These are phyloP conservation scores for Sporothrix sp. DNA, from an alignment of 2,329 filamentous ascomycete genomes.

Conservation along the genomic window DNA sequence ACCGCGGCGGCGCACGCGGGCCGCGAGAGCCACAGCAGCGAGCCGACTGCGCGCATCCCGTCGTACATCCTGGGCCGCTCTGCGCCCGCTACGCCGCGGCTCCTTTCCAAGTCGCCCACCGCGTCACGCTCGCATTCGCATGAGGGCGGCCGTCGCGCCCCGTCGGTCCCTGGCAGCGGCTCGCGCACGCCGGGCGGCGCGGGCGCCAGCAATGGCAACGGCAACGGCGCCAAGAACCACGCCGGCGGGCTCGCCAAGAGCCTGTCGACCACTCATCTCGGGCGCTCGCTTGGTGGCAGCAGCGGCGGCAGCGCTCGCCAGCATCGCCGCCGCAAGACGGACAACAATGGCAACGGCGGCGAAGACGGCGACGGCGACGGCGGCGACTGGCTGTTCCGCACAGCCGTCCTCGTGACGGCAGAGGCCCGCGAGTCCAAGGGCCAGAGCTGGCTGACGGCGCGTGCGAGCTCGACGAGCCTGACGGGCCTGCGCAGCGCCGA, in stretches of 20 bases:
- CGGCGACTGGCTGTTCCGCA: slow-evolving; percentile 54
- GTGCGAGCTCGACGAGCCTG: slow-evolving; percentile 55
- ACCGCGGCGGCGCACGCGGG: slow-evolving; percentile 34
- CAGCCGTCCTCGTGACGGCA: slow-evolving; percentile 51
- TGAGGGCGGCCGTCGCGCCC: slow-evolving; percentile 20
- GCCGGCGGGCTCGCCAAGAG: slow-evolving; percentile 41
- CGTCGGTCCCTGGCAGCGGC: background rate
- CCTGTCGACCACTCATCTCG: slow-evolving; percentile 52
- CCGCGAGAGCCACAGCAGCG: slow-evolving; percentile 22
- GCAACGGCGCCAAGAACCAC: background rate
- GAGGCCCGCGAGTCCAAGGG: slow-evolving; percentile 59
- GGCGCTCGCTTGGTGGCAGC: slow-evolving; percentile 17
- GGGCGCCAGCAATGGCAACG: no score
- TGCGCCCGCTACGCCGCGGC: slow-evolving; percentile 53
- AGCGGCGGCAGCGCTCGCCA: slow-evolving; percentile 12
- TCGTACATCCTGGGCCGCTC: slow-evolving; percentile 55
- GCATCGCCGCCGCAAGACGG: slow-evolving; percentile 18
- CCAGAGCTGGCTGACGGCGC: slow-evolving; percentile 57
- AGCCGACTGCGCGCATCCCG: slow-evolving; percentile 26
- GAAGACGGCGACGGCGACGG: slow-evolving; percentile 14
- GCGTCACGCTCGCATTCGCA: slow-evolving; percentile 38
- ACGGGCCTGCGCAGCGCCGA: slow-evolving; percentile 41
- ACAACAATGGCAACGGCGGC: slow-evolving; percentile 14
- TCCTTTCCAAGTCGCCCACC: slow-evolving; percentile 49
- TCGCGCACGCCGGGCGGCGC: background rate